phyloP scores from a whole-genome alignment of 371 early-diverging fungal species.

The Mortierella sp. region DNA sequence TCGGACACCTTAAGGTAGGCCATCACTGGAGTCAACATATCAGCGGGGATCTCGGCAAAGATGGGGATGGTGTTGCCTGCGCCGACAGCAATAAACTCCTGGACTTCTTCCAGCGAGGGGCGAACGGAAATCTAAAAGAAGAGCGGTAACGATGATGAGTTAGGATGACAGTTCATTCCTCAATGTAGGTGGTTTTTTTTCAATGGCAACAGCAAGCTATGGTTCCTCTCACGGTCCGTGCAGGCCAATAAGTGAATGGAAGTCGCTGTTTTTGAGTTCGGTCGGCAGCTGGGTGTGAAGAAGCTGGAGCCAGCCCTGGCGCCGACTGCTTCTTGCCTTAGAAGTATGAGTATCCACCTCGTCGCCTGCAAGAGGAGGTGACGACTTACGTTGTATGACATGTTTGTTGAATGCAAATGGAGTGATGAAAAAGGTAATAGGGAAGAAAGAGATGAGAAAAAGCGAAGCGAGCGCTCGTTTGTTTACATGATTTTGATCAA shows the following conservation, averaged over 20 bases:
- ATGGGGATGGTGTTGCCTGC: conserved; percentile 93
- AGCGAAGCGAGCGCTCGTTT: not conserved
- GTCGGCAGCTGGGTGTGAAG: not conserved
- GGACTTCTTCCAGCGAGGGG: conserved; percentile 83
- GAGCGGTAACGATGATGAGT: too few species aligned
- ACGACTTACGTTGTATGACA: conserved; percentile 22
- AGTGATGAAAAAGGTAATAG: not conserved
- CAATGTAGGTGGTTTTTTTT: not conserved
- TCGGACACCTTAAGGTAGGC: conserved; percentile 93
- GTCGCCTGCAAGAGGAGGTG: not conserved
- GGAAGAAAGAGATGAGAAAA: not conserved
- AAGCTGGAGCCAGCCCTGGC: not conserved
- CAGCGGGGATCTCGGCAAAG: conserved; percentile 88
- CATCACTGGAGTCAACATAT: conserved; percentile 96
- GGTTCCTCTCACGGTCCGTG: conserved; percentile 6
- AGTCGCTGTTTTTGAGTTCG: not conserved
- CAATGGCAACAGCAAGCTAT: not conserved
- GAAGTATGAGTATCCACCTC: not conserved
- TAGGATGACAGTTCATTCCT: not conserved
- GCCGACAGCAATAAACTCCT: conserved; percentile 66
- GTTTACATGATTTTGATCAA: not conserved
- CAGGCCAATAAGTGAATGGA: not conserved
- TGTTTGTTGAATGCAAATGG: not conserved
- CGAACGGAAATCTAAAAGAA: conserved; percentile 56
- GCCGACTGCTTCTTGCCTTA: not conserved